Evolutionary conservation across 164 flowering plant species (phyloP).

Genomic region (Pachysandra terminalis): DNA sequence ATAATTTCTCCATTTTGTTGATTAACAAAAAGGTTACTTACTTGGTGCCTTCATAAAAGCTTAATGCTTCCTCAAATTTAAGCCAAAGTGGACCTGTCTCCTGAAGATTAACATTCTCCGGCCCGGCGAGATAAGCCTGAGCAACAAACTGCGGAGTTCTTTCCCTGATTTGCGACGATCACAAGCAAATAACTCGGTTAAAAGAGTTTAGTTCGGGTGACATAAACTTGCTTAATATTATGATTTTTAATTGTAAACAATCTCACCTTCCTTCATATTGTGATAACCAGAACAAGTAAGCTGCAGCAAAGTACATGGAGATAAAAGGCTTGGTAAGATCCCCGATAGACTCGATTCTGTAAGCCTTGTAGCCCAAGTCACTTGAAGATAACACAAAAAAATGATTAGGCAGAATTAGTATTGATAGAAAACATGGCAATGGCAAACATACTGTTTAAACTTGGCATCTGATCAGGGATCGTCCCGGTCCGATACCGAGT

Average conservation of each 20-base stretch:
- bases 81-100: constrained; percentile 61
- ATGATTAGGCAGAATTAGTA: constrained; percentile 10
- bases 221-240: neutral
- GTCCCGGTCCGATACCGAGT: too few species aligned
- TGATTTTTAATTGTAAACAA: neutral
- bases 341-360: constrained; percentile 53
- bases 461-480: too few species aligned
- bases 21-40: constrained; percentile 14
- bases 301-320: constrained; percentile 91
- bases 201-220: neutral
- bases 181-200: neutral
- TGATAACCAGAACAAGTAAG: constrained; percentile 73
- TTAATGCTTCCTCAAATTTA: constrained; percentile 64
- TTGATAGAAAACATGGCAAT: neutral
- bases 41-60: constrained; percentile 46
- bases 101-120: constrained; percentile 64
- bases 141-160: constrained; percentile 68
- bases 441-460: neutral
- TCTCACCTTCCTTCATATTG: constrained; percentile 80
- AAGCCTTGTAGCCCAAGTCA: constrained; percentile 70
- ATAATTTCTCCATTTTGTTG: neutral
- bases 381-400: constrained; percentile 31
- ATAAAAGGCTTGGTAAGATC: constrained; percentile 73
- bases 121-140: constrained; percentile 80
- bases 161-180: constrained; percentile 38